These are phyloP conservation scores for Chlamydomonas applanata DNA, from an alignment of 139 green algal species.

Conservation along the genomic window DNA sequence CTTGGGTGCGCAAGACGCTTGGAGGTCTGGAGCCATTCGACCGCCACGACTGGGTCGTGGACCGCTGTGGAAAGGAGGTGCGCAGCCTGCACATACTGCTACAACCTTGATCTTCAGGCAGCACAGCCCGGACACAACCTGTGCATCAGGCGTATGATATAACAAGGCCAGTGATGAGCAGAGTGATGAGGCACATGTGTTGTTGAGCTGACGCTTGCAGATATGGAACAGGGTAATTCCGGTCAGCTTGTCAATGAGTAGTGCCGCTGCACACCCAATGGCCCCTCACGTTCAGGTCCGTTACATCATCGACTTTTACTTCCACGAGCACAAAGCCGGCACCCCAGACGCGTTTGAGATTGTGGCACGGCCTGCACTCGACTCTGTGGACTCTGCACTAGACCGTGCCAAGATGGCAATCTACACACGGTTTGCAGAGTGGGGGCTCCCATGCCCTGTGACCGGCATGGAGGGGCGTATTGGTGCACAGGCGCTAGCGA, in stretches of 20 bases:
- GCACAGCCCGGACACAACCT: too few species aligned
- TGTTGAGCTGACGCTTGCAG: too few species aligned
- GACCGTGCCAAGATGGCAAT: conserved; percentile 91
- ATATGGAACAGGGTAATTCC: too few species aligned
- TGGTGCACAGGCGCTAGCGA: neutral
- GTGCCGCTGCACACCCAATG: neutral
- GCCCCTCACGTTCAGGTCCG: conserved; percentile 54
- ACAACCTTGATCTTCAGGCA: too few species aligned
- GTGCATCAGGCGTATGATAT: too few species aligned
- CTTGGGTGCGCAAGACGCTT: conserved; percentile 61
- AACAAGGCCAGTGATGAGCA: too few species aligned
- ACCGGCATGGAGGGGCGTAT: conserved; percentile 47
- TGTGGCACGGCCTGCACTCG: conserved; percentile 81
- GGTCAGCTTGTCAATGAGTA: too few species aligned
- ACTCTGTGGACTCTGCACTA: conserved; percentile 65
- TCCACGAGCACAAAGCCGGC: conserved; percentile 88
- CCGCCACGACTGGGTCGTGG: conserved; percentile 94
- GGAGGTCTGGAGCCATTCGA: conserved; percentile 82
- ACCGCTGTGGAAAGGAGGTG: conserved; percentile 73
- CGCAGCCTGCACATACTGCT: too few species aligned
- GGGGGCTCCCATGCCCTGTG: conserved; percentile 89
- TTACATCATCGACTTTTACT: conserved; percentile 99
- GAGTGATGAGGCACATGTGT: too few species aligned
- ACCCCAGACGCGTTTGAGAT: conserved; percentile 83
- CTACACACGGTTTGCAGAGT: conserved; percentile 80